These are phyloP conservation scores for Fusarium verrucosum DNA, from an alignment of 2,329 filamentous ascomycete species.

Conservation along the genomic window DNA sequence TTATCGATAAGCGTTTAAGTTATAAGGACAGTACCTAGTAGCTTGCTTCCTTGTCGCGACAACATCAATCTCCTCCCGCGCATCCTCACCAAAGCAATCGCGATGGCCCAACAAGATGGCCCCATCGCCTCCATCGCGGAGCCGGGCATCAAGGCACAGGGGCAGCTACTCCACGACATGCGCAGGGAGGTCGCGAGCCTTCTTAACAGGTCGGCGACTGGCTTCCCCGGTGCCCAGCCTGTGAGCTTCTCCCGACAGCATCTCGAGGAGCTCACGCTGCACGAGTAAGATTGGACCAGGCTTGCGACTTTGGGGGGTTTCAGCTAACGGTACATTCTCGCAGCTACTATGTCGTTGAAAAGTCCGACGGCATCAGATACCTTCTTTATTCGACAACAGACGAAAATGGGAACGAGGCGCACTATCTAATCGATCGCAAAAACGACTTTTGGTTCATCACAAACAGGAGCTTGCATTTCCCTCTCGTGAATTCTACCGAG, in stretches of 20 bases:
- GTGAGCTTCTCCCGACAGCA: slow-evolving; percentile 89
- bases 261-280: slow-evolving; percentile 78
- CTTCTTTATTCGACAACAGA: slow-evolving; percentile 87
- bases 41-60: slow-evolving; percentile 5
- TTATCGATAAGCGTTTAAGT: slow-evolving; percentile 26
- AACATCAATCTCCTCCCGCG: slow-evolving; percentile 2
- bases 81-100: slow-evolving; percentile 6
- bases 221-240: slow-evolving; percentile 91
- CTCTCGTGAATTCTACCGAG: slow-evolving; percentile 69
- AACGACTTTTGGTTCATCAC: slow-evolving; percentile 95
- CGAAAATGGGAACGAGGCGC: slow-evolving; percentile 69
- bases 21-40: background rate
- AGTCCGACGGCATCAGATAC: slow-evolving; percentile 95
- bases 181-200: slow-evolving; percentile 78
- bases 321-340: slow-evolving; percentile 14
- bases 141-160: slow-evolving; percentile 72
- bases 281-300: slow-evolving; percentile 68
- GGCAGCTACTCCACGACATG: slow-evolving; percentile 68
- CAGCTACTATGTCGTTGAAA: slow-evolving; percentile 96
- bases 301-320: background rate
- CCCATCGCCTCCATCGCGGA: slow-evolving; percentile 63
- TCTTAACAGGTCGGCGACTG: slow-evolving; percentile 72
- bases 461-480: slow-evolving; percentile 78
- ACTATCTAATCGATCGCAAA: slow-evolving; percentile 96
- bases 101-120: slow-evolving; percentile 47